phyloP scores from a whole-genome alignment of 768 basidiomycete genomes.

The Russula griseocarnosa region DNA sequence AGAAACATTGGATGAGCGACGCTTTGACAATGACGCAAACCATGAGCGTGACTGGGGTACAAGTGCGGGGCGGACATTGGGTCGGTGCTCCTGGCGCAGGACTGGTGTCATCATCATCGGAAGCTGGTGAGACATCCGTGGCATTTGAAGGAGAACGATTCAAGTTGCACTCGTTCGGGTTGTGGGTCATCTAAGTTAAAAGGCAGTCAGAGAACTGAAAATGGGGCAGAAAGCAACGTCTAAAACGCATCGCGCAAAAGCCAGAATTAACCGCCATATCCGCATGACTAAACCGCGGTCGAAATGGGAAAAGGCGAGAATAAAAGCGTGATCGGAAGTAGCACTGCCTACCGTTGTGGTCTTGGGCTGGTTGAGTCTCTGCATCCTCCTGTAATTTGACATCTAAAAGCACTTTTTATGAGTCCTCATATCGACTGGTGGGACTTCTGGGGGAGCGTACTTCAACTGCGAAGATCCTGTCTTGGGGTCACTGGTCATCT shows the following conservation, averaged over 20 bases:
- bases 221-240: neutral
- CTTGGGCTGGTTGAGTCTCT: neutral
- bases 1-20: constrained; percentile 13
- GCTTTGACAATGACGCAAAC: constrained; percentile 20
- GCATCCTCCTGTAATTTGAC: neutral
- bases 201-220: constrained; percentile 15
- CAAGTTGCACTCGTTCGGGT: neutral
- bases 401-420: constrained; percentile 8
- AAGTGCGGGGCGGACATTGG: neutral
- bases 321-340: neutral
- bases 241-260: neutral
- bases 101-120: neutral
- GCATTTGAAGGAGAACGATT: neutral
- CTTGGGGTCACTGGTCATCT: constrained; percentile 10
- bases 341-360: constrained; percentile 2
- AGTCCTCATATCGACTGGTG: neutral
- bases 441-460: neutral
- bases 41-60: constrained; percentile 19
- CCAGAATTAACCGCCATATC: no score
- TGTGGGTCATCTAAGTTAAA: constrained; percentile 1
- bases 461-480: neutral
- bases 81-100: neutral
- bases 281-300: neutral
- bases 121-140: neutral
- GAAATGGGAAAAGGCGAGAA: neutral